Conservation (phyloP, 1,284 basidiomycete species). For the Kwoniella shivajii region DNA sequence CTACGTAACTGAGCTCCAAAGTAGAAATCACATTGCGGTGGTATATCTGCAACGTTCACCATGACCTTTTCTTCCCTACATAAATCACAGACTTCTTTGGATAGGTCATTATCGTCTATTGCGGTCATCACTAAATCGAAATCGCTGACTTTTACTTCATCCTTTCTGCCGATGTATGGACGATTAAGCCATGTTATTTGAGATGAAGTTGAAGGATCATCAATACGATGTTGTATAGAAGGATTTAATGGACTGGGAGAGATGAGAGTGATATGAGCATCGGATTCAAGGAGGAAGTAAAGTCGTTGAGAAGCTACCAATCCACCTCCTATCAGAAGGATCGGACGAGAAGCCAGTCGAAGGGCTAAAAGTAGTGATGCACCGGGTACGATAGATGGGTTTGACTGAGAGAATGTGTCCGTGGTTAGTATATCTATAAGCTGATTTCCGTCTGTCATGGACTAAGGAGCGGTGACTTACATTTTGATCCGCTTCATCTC, state of each 20-base stretch:
- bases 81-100: slow-evolving; percentile 67
- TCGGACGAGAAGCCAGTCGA: slow-evolving; percentile 56
- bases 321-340: slow-evolving; percentile 62
- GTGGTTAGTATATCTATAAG: not conserved
- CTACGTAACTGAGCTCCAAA: slow-evolving; percentile 91
- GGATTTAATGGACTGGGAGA: slow-evolving; percentile 57
- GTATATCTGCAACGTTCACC: slow-evolving; percentile 96
- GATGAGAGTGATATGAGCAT: slow-evolving; percentile 54
- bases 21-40: slow-evolving; percentile 94
- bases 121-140: slow-evolving; percentile 93
- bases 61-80: slow-evolving; percentile 74
- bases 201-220: slow-evolving; percentile 48
- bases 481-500: not conserved
- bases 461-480: too few relatives aligned
- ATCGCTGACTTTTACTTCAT: slow-evolving; percentile 50
- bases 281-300: slow-evolving; percentile 55
- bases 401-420: slow-evolving; percentile 8
- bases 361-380: slow-evolving; percentile 58
- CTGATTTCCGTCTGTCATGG: too few relatives aligned
- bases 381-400: slow-evolving; percentile 44
- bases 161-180: slow-evolving; percentile 61
- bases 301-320: slow-evolving; percentile 60
- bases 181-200: slow-evolving; percentile 74
- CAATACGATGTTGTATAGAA: slow-evolving; percentile 53
- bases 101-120: slow-evolving; percentile 78